phyloP scores from a whole-genome alignment of 179 eudicot species.

The Camellia oleifera region DNA sequence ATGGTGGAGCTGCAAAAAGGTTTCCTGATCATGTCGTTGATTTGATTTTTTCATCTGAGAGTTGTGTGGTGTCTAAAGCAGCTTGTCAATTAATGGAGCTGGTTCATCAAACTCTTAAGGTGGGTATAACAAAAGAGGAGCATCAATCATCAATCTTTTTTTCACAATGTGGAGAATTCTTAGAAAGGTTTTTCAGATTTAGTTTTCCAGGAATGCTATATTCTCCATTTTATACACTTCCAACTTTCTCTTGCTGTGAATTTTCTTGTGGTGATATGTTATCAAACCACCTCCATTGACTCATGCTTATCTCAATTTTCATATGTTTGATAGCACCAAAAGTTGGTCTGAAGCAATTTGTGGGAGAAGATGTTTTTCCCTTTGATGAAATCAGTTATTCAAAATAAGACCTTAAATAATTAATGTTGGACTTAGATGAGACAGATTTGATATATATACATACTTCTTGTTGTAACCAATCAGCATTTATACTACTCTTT shows the following conservation, averaged over 20 bases:
- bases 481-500: neutral
- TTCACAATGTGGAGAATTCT: slow-evolving; percentile 2
- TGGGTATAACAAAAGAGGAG: slow-evolving; percentile 19
- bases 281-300: neutral
- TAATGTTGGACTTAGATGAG: neutral
- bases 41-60: slow-evolving; percentile 79
- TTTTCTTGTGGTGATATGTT: neutral
- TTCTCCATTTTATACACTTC: neutral
- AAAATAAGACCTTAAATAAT: neutral
- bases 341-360: neutral
- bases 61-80: slow-evolving; percentile 84
- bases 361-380: neutral
- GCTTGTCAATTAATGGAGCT: slow-evolving; percentile 76
- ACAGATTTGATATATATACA: neutral
- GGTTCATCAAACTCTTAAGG: slow-evolving; percentile 88
- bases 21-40: slow-evolving; percentile 46
- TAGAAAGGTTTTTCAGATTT: neutral
- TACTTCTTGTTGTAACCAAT: neutral
- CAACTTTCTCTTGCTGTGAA: neutral
- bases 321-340: neutral
- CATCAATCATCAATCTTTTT: neutral
- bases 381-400: neutral
- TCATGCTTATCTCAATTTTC: neutral
- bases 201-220: neutral
- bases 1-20: slow-evolving; percentile 29